Evolutionary conservation across 2,329 filamentous ascomycete species (phyloP).

Genomic region (Didymosphaeria variabile): DNA sequence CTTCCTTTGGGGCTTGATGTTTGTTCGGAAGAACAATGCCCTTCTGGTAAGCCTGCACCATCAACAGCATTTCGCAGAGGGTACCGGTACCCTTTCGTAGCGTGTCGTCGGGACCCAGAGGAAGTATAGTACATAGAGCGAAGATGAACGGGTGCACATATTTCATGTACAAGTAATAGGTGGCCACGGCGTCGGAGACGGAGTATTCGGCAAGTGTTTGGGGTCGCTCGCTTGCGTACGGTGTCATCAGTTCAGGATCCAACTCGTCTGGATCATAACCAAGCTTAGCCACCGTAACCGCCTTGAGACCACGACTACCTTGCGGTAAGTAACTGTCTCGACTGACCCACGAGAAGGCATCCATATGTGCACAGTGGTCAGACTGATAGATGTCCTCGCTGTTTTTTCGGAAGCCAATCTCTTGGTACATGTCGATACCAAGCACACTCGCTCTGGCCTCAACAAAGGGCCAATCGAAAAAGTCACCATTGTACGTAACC

Average conservation of each 20-base stretch:
- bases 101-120: conserved; percentile 90
- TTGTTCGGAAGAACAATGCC: conserved; percentile 96
- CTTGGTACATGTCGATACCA: conserved; percentile 98
- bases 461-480: conserved; percentile 99
- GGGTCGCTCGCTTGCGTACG: conserved; percentile 82
- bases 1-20: conserved; percentile 86
- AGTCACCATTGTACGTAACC: conserved; percentile 99
- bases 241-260: conserved; percentile 97
- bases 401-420: conserved; percentile 97
- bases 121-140: conserved; percentile 95
- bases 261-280: conserved; percentile 98
- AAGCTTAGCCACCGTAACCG: conserved; percentile 95
- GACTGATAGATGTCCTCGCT: conserved; percentile 96
- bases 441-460: conserved; percentile 91
- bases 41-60: conserved; percentile 96
- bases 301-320: conserved; percentile 95
- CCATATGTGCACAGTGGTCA: conserved; percentile 96
- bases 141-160: conserved; percentile 99
- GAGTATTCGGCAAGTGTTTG: conserved; percentile 98
- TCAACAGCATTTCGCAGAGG: conserved; percentile 98
- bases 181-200: conserved; percentile 97
- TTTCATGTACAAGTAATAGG: conserved; percentile 99
- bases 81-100: conserved; percentile 96
- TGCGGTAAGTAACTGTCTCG: conserved; percentile 98
- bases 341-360: conserved; percentile 99